phyloP scores from a whole-genome alignment of 2,329 filamentous ascomycete genomes.

The Phialophora chinensis region DNA sequence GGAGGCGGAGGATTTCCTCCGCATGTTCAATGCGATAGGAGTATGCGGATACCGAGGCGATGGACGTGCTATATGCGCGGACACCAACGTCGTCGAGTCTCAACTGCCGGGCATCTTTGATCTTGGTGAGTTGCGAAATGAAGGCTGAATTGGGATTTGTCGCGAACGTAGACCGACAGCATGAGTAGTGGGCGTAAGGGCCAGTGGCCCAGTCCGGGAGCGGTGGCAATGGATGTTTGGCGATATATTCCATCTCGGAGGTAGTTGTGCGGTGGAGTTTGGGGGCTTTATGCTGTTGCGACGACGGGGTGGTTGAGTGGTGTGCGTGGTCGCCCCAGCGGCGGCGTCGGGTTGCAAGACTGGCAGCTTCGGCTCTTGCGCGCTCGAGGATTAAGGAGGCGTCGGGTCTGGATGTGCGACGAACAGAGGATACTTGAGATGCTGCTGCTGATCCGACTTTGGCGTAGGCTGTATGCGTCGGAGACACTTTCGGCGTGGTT shows the following conservation, averaged over 20 bases:
- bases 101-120: slow-evolving; percentile 73
- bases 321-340: slow-evolving; percentile 38
- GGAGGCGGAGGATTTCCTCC: slow-evolving; percentile 61
- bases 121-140: slow-evolving; percentile 73
- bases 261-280: slow-evolving; percentile 72
- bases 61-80: slow-evolving; percentile 84
- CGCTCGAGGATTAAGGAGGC: slow-evolving; percentile 55
- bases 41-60: slow-evolving; percentile 83
- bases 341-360: slow-evolving; percentile 30
- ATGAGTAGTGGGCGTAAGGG: slow-evolving; percentile 70
- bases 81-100: slow-evolving; percentile 78
- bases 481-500: slow-evolving; percentile 19
- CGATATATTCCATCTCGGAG: slow-evolving; percentile 69
- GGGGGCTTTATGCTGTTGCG: slow-evolving; percentile 44
- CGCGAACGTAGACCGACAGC: slow-evolving; percentile 75
- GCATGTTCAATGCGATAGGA: slow-evolving; percentile 61
- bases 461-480: slow-evolving; percentile 21
- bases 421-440: slow-evolving; percentile 13
- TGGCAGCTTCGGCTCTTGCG: slow-evolving; percentile 57
- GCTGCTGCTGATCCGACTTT: slow-evolving; percentile 21
- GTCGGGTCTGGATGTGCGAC: slow-evolving; percentile 13
- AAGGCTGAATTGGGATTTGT: slow-evolving; percentile 76
- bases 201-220: slow-evolving; percentile 73
- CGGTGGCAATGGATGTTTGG: slow-evolving; percentile 57
- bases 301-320: slow-evolving; percentile 28